phyloP scores from a whole-genome alignment of 192 early-diverging fungal species.

The Dissophora globulifera region DNA sequence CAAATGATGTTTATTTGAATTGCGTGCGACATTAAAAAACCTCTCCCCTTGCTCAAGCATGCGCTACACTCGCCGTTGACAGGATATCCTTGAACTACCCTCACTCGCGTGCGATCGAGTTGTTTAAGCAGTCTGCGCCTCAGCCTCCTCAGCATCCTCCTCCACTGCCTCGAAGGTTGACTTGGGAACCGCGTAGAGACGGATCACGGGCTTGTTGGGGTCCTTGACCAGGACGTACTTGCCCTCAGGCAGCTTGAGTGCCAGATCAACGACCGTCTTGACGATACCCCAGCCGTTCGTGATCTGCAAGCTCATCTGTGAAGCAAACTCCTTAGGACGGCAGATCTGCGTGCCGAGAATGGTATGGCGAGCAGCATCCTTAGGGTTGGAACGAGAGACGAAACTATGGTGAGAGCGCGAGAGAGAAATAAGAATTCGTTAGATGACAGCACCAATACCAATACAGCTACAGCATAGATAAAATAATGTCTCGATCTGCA shows the following conservation, averaged over 20 bases:
- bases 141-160: conserved; percentile 53
- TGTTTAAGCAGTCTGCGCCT: conserved; percentile 57
- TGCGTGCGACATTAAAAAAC: no score
- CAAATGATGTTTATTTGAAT: no score
- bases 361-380: conserved; percentile 82
- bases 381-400: conserved; percentile 79
- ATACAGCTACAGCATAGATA: no score
- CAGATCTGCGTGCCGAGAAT: conserved; percentile 87
- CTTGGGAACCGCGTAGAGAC: conserved; percentile 82
- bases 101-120: no score
- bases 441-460: no score
- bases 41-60: no score
- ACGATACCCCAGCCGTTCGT: conserved; percentile 96
- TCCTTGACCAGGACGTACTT: conserved; percentile 96
- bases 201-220: conserved; percentile 92
- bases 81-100: no score
- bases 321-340: conserved; percentile 90
- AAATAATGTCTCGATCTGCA: no score
- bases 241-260: conserved; percentile 88
- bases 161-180: conserved; percentile 71
- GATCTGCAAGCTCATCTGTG: conserved; percentile 87
- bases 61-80: no score
- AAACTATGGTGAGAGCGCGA: conserved; percentile 43
- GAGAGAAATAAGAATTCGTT: not conserved
- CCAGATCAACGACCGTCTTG: conserved; percentile 92